Evolutionary conservation across 805 yeast genomes (phyloP).

Genomic region (Nakazawaea sp.): DNA sequence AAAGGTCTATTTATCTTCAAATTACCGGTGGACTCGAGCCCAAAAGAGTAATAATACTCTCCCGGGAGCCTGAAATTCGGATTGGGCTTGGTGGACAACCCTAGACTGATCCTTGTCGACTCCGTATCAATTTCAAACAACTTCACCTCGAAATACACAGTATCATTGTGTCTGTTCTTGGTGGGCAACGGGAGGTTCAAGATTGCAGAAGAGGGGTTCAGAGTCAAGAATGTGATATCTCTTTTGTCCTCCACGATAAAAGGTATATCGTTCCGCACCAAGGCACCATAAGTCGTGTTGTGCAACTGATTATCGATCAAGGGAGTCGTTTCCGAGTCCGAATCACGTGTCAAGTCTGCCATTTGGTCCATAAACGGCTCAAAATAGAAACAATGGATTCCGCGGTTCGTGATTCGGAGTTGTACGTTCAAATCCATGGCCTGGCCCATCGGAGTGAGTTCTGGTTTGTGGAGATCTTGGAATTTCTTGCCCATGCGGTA

Average conservation of each 20-base stretch:
- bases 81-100: constrained; percentile 65
- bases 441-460: constrained; percentile 18
- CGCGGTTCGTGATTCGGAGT: constrained; percentile 27
- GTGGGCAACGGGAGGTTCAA: constrained; percentile 27
- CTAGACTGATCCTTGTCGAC: constrained; percentile 53
- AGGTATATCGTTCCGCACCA: constrained; percentile 15
- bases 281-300: constrained; percentile 2
- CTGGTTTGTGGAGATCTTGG: constrained; percentile 18
- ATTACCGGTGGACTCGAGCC: constrained; percentile 69
- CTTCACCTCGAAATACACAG: constrained; percentile 63
- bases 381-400: constrained; percentile 25
- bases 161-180: constrained; percentile 34
- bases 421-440: constrained; percentile 16
- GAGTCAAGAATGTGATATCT: constrained; percentile 22
- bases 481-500: constrained; percentile 19
- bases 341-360: constrained; percentile 12
- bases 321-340: constrained; percentile 9
- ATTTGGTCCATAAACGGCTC: constrained; percentile 24
- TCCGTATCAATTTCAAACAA: constrained; percentile 32
- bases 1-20: constrained; percentile 62
- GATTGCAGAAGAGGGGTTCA: constrained; percentile 17
- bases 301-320: constrained; percentile 9
- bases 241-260: constrained; percentile 24
- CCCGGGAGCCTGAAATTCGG: constrained; percentile 78
- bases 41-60: constrained; percentile 58